Conservation (phyloP, 2,329 filamentous ascomycete genomes). For the Dactylonectria macrodidyma region DNA sequence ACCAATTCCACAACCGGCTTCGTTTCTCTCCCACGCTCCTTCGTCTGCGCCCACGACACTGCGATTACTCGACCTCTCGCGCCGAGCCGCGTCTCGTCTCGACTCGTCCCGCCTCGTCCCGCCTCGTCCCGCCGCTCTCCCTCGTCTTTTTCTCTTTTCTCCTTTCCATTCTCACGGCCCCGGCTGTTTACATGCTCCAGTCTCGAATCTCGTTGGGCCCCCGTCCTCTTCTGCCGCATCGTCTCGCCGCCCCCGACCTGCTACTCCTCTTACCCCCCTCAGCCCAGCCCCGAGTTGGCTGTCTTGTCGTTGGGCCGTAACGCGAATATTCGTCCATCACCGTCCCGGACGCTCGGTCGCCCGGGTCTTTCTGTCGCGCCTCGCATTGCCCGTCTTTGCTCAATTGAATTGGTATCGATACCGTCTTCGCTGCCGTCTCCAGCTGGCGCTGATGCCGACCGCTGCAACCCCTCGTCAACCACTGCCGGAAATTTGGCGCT, state of each 20-base stretch:
- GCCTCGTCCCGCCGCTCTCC: constrained; percentile 30
- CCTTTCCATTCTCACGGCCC: constrained; percentile 21
- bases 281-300: constrained; percentile 42
- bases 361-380: constrained; percentile 37
- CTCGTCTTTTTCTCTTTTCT: constrained; percentile 35
- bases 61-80: constrained; percentile 42
- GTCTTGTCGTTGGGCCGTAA: constrained; percentile 47
- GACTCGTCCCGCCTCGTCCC: constrained; percentile 39
- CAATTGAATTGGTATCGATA: constrained; percentile 50
- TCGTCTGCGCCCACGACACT: constrained; percentile 37
- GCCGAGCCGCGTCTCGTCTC: constrained; percentile 45
- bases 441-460: constrained; percentile 58
- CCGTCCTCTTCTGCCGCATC: constrained; percentile 48
- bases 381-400: constrained; percentile 29
- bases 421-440: constrained; percentile 34
- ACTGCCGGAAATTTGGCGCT: constrained; percentile 52
- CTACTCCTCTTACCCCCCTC: constrained; percentile 40
- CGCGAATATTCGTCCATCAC: constrained; percentile 45
- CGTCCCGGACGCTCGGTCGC: constrained; percentile 38
- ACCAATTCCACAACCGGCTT: constrained; percentile 49
- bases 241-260: constrained; percentile 47
- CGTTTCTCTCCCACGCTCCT: constrained; percentile 50
- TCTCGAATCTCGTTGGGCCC: constrained; percentile 40
- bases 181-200: constrained; percentile 43
- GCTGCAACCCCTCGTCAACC: constrained; percentile 51